Evolutionary conservation across 345 rosid species (phyloP), one percentile per base, ranked within the genome.

Genomic region (Linum trigynum): DNA sequence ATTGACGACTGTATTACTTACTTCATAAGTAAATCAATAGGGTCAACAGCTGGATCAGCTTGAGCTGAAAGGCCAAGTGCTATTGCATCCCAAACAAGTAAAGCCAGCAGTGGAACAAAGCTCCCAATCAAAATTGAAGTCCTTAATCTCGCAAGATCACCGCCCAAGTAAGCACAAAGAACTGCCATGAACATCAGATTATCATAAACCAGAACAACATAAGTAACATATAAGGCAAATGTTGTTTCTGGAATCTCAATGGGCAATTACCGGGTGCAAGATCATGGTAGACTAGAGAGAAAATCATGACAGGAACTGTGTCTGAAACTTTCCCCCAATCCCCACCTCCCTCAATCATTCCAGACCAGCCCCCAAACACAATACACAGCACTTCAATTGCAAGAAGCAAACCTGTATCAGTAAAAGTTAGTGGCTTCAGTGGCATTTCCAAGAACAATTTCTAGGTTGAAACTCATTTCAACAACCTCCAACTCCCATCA

Each of bases 221-320:
- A 23, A 23, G 32, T 23, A 23, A 23, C 32, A 23, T 23, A 23
- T 1, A 23, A 23, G 32, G 32, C 32, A 23, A 23, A 23, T 23
- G 32, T 23, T 23, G 32, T 23, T 23, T 23, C 32, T 48, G 53
- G 14, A 48, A 48, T 3, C 53, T 48, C 6, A 11, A 43, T 43
- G 6, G 10, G 5, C 1, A 1, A 15, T 73, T 81, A 82, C 89
- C 86, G 1, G 92, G 87, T 56, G 75, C 75, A 15, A 76, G 43
- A 65, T 84, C 92, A 60, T 86, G 92, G 69, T 84, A 82, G 3
- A 82, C 89, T 73, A 84, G 68, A 23, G 87, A 76, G 67, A 86
- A 86, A 65, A 86, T 76, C 67, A 86, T 74, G 41, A 84, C 87
- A 3, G 87, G 89, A 70, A 84, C 63, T 17, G 81, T 75, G n/a